Evolutionary conservation across 257 asterid genomes (phyloP), one percentile per base, ranked within the genome.

Genomic region (Mentha longifolia): DNA sequence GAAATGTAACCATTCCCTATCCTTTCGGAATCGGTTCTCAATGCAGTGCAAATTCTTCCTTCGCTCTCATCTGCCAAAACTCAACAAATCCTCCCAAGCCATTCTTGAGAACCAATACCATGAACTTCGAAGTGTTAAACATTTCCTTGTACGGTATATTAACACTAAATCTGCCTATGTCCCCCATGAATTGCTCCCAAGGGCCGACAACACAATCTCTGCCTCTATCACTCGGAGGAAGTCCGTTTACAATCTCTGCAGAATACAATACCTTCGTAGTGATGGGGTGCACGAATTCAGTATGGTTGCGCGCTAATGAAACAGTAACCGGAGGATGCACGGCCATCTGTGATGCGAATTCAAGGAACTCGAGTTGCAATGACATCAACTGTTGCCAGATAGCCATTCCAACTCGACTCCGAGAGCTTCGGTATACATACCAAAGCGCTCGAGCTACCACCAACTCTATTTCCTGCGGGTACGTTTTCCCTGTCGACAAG

Each of bases 21-120:
- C 85, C 87, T n/a, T 83, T 83, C 9, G 87, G 87, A 0, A 58
- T 83, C 13, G 85, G 83, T 50, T 8, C 70, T 1, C 0, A 17
- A 9, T 83, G 87, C 75, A 71, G 79, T 33, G 67, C 65, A n/a
- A 78, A 75, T 51, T 70, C 85, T 4, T 71, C 72, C 3, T 83
- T 77, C 72, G 25, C 57, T 2, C 31, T 80, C 22, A 56, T 12
- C 17, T 80, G 87, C 30, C 71, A 58, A 8, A 58, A 72, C 9
- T 58, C 68, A 11, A 68, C 80, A 2, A n/a, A 60, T 35, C 43
- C 25, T 37, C 20, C 47, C 13, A 31, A 8, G 17, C 65, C 65
- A 16, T 33, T 60, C 65, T 35, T 60, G 47, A n/a, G 13, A 22
- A 22, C 25, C 25, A 22, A 22, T 2, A 33, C 25, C 28, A 33